Evolutionary conservation across 345 rosid species (phyloP), one percentile per base, ranked within the genome.

Genomic region (Eutrema yunnanense): DNA sequence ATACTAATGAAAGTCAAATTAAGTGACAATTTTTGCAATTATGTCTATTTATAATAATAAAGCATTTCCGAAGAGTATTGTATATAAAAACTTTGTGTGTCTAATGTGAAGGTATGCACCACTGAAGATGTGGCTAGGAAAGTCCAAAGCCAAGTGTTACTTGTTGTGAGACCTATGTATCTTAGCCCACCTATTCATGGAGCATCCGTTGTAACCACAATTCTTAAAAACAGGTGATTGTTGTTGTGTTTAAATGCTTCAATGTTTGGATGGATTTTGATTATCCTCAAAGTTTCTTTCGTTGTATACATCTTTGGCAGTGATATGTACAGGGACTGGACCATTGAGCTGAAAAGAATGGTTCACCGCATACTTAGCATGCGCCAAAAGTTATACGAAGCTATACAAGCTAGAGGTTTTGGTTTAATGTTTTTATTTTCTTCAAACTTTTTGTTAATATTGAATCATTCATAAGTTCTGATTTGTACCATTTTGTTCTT

Each of bases 161-260:
- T 82, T 51, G 87, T 88, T 63, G 86, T 88, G 61, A 77, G 91
- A 30, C 85, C 95, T 52, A 85, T 88, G 95, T 86, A 86, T 69
- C 84, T 86, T 8, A 81, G 66, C 58, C 91, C 91, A 55, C 89
- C 95, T n/a, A 74, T 86, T 56, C 95, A 86, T 61, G 95, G 95
- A 68, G 95, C 91, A 75, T 84, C 89, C 34, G 84, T 88, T 71
- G 91, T 84, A 70, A 81, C 91, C 44, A 75, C 86, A 55, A 85
- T 88, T 57, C 82, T 88, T 41, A 84, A 84, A 72, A 85, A 83
- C 73, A 84, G 84, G 96, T 85, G 65, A 41, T 9, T 9, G 6
- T 29, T 29, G 32, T 2, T 29, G 4, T 29, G 32, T 29, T 29
- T 2, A 29, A 29, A 29, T 29, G 32, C 22, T 22, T 22, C 22